phyloP scores from a whole-genome alignment of 768 basidiomycete genomes.

The Lactifluus subvellereus region DNA sequence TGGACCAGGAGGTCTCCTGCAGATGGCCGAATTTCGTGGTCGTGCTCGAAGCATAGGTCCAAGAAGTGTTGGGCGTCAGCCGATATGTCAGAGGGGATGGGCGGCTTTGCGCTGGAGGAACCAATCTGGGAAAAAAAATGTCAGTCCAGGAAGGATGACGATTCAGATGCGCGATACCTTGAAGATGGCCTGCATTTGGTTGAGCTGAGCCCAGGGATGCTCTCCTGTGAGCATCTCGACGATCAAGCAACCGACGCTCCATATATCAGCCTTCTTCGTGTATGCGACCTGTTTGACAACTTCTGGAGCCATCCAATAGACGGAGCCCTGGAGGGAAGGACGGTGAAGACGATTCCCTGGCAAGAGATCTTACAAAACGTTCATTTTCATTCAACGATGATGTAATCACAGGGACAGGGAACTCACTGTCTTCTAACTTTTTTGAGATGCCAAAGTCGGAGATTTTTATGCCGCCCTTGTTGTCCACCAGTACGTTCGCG shows the following conservation, averaged over 20 bases:
- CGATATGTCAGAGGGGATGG: conserved; percentile 88
- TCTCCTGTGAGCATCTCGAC: conserved; percentile 97
- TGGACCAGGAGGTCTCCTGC: conserved; percentile 72
- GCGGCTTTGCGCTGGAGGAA: conserved; percentile 75
- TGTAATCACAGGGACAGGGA: background rate
- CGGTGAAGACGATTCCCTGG: conserved; percentile 72
- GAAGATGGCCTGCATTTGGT: conserved; percentile 99
- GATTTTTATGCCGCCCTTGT: conserved; percentile 96
- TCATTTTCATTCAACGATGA: background rate
- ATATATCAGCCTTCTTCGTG: conserved; percentile 90
- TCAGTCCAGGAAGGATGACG: background rate
- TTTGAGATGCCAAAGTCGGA: conserved; percentile 97
- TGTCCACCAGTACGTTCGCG: conserved; percentile 96
- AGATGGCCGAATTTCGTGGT: conserved; percentile 74
- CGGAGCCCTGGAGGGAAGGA: conserved; percentile 93
- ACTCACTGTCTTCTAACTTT: conserved; percentile 93
- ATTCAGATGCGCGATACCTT: conserved; percentile 47
- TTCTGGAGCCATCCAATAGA: conserved; percentile 99
- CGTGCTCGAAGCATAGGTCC: conserved; percentile 76
- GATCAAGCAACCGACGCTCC: conserved; percentile 92
- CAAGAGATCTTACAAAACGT: conserved; percentile 33
- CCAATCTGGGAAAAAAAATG: conserved; percentile 60
- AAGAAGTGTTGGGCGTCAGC: conserved; percentile 85
- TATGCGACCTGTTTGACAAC: conserved; percentile 95
- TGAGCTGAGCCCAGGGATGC: conserved; percentile 92